These are phyloP conservation scores for Stenocarpella maydis DNA, from an alignment of 2,329 filamentous ascomycete species.

Conservation along the genomic window DNA sequence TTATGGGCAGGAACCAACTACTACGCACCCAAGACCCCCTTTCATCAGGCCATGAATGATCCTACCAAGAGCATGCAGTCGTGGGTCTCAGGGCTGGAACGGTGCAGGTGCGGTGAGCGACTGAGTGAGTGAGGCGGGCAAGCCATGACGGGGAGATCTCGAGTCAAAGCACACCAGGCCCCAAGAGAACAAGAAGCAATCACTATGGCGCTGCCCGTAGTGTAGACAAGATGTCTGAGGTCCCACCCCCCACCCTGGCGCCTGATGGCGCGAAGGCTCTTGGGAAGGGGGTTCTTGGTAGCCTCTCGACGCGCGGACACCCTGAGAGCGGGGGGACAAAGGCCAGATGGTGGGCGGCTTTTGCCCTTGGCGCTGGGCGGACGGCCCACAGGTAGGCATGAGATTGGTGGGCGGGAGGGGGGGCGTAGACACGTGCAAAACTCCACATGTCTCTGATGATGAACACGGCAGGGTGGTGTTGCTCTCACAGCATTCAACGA, in stretches of 20 bases:
- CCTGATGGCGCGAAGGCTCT: not conserved
- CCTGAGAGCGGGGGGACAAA: not conserved
- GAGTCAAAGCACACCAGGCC: not conserved
- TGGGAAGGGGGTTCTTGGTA: not conserved
- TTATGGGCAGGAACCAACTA: not conserved
- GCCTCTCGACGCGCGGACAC: slow-evolving; percentile 1
- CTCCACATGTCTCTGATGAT: not conserved
- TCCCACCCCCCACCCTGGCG: not conserved
- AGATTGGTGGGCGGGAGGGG: no score
- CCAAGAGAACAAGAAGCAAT: no score
- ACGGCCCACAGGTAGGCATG: not conserved
- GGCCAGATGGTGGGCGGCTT: no score
- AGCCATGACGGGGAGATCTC: not conserved
- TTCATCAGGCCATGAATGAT: slow-evolving; percentile 23
- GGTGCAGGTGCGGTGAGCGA: no score
- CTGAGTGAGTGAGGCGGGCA: not conserved
- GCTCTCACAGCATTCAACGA: not conserved
- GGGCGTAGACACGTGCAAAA: not conserved
- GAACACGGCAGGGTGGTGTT: not conserved
- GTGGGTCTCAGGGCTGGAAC: not conserved
- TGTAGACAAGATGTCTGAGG: not conserved
- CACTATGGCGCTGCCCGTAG: no score
- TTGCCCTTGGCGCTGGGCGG: not conserved
- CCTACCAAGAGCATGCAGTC: not conserved
- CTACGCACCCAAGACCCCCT: slow-evolving; percentile 9